Percentiles rank a stretch among this genome's conserved stretches.
Conservation (phyloP, 225 moss, liverwort and hornwort species). For the Sphagnum tenellum region DNA sequence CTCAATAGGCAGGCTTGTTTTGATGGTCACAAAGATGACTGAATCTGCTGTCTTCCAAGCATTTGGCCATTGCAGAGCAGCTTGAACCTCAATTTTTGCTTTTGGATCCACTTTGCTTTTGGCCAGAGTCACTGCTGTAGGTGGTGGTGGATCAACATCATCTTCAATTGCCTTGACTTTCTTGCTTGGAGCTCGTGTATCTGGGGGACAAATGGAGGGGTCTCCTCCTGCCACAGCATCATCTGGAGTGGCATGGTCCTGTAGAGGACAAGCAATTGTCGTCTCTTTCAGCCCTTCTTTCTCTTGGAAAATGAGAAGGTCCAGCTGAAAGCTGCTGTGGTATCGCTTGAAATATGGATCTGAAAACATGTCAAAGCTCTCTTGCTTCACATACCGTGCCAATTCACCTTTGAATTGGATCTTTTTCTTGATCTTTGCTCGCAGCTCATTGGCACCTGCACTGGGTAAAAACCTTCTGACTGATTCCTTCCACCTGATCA, state of each 20-base stretch:
- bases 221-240: background rate
- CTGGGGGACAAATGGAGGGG: conserved; percentile 9
- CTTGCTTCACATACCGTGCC: conserved; percentile 42
- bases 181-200: conserved; percentile 25
- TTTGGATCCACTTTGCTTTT: conserved; percentile 24
- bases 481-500: conserved; percentile 21
- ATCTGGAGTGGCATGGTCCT: conserved; percentile 1
- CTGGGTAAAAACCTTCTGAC: conserved; percentile 48
- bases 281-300: conserved; percentile 18
- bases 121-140: background rate
- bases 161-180: conserved; percentile 17
- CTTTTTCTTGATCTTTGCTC: conserved; percentile 27
- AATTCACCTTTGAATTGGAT: conserved; percentile 40
- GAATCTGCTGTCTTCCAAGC: conserved; percentile 66
- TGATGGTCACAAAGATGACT: conserved; percentile 28
- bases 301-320: conserved; percentile 40
- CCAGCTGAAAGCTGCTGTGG: conserved; percentile 45
- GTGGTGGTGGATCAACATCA: background rate
- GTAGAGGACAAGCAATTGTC: conserved; percentile 18
- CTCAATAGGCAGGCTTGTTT: conserved; percentile 43
- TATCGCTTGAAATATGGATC: conserved; percentile 58
- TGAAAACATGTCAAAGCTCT: conserved; percentile 9
- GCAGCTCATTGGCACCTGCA: conserved; percentile 41
- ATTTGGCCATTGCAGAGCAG: conserved; percentile 24
- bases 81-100: background rate